phyloP scores from a whole-genome alignment of 441 rosid genomes.

The Arabidopsis lyrata region DNA sequence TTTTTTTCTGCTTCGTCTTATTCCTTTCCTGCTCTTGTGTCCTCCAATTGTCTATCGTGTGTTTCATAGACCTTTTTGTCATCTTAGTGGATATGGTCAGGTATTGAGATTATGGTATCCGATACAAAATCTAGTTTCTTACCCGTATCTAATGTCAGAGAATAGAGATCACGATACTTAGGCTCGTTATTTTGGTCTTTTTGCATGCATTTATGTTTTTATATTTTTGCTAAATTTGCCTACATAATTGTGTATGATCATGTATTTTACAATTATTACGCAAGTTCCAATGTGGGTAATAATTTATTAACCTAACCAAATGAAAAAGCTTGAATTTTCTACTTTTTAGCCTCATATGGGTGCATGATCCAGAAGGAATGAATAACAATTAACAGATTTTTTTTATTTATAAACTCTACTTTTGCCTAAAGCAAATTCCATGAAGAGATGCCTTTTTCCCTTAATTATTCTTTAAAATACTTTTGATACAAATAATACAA shows the following conservation, averaged over 20 bases:
- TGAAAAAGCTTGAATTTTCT: neutral
- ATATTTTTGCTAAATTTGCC: too few relatives aligned
- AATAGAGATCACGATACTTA: neutral
- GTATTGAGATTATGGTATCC: neutral
- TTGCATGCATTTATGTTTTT: neutral
- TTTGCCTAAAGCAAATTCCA: slow-evolving; percentile 4
- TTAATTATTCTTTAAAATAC: neutral
- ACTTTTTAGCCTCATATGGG: neutral
- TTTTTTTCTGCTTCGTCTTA: neutral
- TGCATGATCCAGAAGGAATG: neutral
- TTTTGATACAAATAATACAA: slow-evolving; percentile 1
- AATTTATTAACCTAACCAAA: neutral
- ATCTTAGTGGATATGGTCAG: slow-evolving; percentile 1
- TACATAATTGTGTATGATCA: neutral
- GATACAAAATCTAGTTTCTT: slow-evolving; percentile 17
- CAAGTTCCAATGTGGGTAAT: neutral
- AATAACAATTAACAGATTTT: neutral
- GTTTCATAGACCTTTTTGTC: slow-evolving; percentile 1
- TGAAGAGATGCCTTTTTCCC: slow-evolving; percentile 16
- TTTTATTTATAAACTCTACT: neutral
- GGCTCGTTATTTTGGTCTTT: neutral
- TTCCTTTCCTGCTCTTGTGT: slow-evolving; percentile 17
- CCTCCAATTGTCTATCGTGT: slow-evolving; percentile 4
- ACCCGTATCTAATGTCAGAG: neutral
- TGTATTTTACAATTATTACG: too few relatives aligned